These are phyloP conservation scores for Leishmania turanica DNA, from an alignment of 208 protist species.

Conservation along the genomic window DNA sequence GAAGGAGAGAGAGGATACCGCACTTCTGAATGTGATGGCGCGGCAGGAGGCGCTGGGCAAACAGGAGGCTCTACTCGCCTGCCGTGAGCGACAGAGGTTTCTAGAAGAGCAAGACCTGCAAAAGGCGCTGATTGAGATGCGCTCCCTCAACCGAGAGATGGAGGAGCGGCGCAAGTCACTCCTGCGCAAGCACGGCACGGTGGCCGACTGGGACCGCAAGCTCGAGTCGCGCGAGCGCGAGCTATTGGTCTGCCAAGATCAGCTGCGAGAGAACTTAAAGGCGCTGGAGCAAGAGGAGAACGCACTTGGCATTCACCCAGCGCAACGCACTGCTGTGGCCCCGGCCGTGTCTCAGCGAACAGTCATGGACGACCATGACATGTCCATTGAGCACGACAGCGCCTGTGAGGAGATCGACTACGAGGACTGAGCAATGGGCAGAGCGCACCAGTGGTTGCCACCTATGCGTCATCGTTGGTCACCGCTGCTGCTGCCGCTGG, in stretches of 20 bases:
- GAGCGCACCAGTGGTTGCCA: background rate
- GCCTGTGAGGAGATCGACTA: conserved; percentile 83
- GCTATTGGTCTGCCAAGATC: conserved; percentile 62
- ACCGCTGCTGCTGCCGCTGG: background rate
- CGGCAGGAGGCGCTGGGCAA: conserved; percentile 46
- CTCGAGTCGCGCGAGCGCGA: conserved; percentile 79
- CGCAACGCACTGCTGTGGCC: conserved; percentile 28
- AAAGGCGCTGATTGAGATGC: conserved; percentile 59
- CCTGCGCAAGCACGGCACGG: conserved; percentile 66
- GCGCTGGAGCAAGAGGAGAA: conserved; percentile 64
- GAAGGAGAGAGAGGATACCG: conserved; percentile 49
- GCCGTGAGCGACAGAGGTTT: conserved; percentile 53
- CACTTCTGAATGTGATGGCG: conserved; percentile 40
- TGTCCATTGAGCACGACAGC: conserved; percentile 86
- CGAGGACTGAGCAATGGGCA: conserved; percentile 30
- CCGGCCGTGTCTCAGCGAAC: conserved; percentile 75
- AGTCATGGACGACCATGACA: conserved; percentile 90
- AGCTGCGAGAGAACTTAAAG: conserved; percentile 65
- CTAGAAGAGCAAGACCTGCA: conserved; percentile 63
- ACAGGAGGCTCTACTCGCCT: conserved; percentile 43
- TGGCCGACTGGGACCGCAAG: conserved; percentile 68
- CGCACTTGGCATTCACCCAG: conserved; percentile 51
- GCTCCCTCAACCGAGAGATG: conserved; percentile 62
- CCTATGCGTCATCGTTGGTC: background rate
- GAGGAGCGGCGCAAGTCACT: conserved; percentile 63